A percentile compares a stretch with the other conserved stretches of the same genome.
Conservation (phyloP, 1,284 basidiomycete genomes). For the Ceratobasidium sp. region DNA sequence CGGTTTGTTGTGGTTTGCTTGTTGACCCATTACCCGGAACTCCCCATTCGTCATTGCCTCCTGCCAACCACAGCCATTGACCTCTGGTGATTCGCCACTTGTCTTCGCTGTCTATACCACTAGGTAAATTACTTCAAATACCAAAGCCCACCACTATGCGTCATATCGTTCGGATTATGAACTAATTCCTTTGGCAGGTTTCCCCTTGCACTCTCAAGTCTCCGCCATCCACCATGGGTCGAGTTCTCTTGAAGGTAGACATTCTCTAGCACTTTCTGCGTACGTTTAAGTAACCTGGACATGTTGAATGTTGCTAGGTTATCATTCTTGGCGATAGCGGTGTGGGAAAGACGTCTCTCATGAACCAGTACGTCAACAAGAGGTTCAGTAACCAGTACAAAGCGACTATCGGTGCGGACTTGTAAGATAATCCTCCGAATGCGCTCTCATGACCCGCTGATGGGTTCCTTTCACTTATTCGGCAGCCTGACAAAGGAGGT, state of each 20-base stretch:
- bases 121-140: constrained; percentile 13
- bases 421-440: constrained; percentile 69
- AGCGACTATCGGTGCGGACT: constrained; percentile 93
- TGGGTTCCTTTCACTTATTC: background rate
- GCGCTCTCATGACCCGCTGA: background rate
- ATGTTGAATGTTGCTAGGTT: constrained; percentile 66
- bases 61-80: constrained; percentile 42
- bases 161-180: constrained; percentile 41
- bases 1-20: constrained; percentile 35
- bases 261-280: background rate
- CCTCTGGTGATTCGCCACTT: constrained; percentile 44
- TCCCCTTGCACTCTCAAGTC: constrained; percentile 11
- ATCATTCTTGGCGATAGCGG: constrained; percentile 99
- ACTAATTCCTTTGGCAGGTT: constrained; percentile 20
- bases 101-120: constrained; percentile 23
- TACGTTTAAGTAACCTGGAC: background rate
- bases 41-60: constrained; percentile 44
- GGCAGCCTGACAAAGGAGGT: constrained; percentile 95
- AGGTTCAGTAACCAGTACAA: constrained; percentile 99
- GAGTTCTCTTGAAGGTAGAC: constrained; percentile 93
- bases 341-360: constrained; percentile 99
- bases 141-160: background rate
- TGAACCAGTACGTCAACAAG: constrained; percentile 99
- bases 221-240: constrained; percentile 66
- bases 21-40: constrained; percentile 25